Evolutionary conservation across 805 yeast genomes (phyloP).

Genomic region (Candida insectalens): DNA sequence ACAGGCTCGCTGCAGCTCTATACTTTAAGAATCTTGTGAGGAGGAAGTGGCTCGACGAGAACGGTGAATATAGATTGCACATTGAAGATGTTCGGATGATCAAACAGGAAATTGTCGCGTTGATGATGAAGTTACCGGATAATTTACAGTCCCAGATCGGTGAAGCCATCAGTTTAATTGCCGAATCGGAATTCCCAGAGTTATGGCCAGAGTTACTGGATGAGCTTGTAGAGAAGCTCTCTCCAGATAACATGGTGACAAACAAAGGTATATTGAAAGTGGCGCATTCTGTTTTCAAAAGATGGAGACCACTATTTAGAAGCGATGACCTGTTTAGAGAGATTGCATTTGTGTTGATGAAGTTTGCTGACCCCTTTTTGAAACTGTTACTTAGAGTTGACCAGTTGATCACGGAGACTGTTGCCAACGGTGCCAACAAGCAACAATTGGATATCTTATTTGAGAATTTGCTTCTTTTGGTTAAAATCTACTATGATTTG

Average conservation of each 20-base stretch:
- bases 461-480: slow-evolving; percentile 59
- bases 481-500: slow-evolving; percentile 83
- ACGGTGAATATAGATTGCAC: slow-evolving; percentile 65
- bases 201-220: slow-evolving; percentile 75
- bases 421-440: slow-evolving; percentile 25
- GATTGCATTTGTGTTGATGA: slow-evolving; percentile 76
- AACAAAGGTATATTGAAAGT: slow-evolving; percentile 84
- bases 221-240: slow-evolving; percentile 59
- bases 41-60: slow-evolving; percentile 84
- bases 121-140: slow-evolving; percentile 77
- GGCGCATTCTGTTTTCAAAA: slow-evolving; percentile 90
- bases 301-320: slow-evolving; percentile 93
- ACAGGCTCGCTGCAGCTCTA: slow-evolving; percentile 80
- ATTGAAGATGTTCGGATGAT: slow-evolving; percentile 53
- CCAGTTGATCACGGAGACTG: slow-evolving; percentile 39
- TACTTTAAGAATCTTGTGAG: slow-evolving; percentile 83
- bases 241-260: slow-evolving; percentile 53
- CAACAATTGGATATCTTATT: slow-evolving; percentile 47
- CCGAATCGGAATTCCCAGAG: slow-evolving; percentile 93
- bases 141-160: slow-evolving; percentile 88
- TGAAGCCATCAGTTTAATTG: slow-evolving; percentile 85
- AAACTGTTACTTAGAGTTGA: slow-evolving; percentile 62
- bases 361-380: slow-evolving; percentile 74
- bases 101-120: slow-evolving; percentile 68
- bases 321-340: slow-evolving; percentile 85